phyloP scores from a whole-genome alignment of 495 filamentous ascomycete genomes.

The Gamarada debralockiae region DNA sequence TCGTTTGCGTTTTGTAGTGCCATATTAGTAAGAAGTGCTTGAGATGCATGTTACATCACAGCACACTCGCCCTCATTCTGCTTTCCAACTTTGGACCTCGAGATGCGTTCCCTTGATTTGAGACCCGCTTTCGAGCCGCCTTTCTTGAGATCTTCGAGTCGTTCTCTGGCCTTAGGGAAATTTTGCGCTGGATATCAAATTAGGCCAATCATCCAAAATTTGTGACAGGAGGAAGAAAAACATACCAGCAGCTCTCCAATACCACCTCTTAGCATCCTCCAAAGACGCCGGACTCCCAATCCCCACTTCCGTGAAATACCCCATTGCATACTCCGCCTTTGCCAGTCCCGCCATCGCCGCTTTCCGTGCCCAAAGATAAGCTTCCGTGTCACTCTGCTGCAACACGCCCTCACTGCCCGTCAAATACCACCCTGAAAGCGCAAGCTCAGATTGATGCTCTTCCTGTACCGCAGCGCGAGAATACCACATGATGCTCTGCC shows the following conservation, averaged over 20 bases:
- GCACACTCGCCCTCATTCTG: conserved; percentile 82
- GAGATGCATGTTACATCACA: conserved; percentile 74
- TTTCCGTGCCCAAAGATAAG: conserved; percentile 95
- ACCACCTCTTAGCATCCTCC: conserved; percentile 97
- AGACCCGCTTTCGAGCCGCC: conserved; percentile 59
- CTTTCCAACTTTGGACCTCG: conserved; percentile 76
- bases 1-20: background rate
- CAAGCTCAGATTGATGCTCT: conserved; percentile 91
- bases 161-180: conserved; percentile 86
- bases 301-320: conserved; percentile 93
- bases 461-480: conserved; percentile 86
- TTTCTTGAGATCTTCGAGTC: conserved; percentile 86
- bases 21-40: background rate
- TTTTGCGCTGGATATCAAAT: conserved; percentile 65
- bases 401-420: conserved; percentile 86
- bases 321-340: conserved; percentile 97
- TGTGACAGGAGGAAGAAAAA: conserved; percentile 22
- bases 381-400: conserved; percentile 90
- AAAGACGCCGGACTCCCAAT: conserved; percentile 83
- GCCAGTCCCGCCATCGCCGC: conserved; percentile 78
- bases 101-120: conserved; percentile 71
- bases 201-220: conserved; percentile 9
- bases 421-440: conserved; percentile 93
- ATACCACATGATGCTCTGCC: conserved; percentile 88
- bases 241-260: conserved; percentile 96